Base-by-base conservation (phyloP, 768 basidiomycete species). In the Scleroderma bovista region DNA sequence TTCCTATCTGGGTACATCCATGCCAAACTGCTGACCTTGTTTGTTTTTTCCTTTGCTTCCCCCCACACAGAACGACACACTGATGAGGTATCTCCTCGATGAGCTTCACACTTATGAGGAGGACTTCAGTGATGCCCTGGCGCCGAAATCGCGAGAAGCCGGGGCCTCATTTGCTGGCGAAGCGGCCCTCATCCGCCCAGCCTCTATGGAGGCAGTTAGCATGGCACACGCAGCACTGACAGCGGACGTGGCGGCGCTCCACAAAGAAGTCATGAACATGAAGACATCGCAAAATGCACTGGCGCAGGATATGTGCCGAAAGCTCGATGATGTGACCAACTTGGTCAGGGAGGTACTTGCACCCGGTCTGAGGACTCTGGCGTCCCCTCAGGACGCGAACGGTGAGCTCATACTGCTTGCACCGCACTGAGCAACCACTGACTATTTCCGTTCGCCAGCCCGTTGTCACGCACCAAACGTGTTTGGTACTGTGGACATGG, bases 21-120 rank as follows among this genome's bases (percentile, higher is more conserved):
- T n/a, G 17, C 23, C 3, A 22, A n/a, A 29, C 37, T 39, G 24
- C 22, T 24, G 13, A 13, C 23, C n/a, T n/a, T 22, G 20, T 42
- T 15, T 26, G 13, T 6, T n/a, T n/a, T n/a, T n/a, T n/a, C n/a
- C n/a, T n/a, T n/a, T n/a, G n/a, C 38, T 20, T 7, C 9, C 31
- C 24, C 6, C 26, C 16, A n/a, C 13, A 6, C 29, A 51, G 46
- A 7, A 22, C n/a, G 31, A 59, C 43, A 49, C 48, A 7, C 48
- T 46, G 12, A 46, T 53, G 17, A 5, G 24, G 2, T 70, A 70
- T 52, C 60, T 68, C 0, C 40, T 69, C 2, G 60, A 69, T 41
- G 59, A 59, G 19, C 58, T 66, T 1, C 44, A 61, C 16, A 54
- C 46, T 6, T 63, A 62, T 26, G 59, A 68, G 48, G 51, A 58